Evolutionary conservation across 306 rosid genomes (phyloP), one percentile per base, ranked within the genome.

Genomic region (Medicago arabica): DNA sequence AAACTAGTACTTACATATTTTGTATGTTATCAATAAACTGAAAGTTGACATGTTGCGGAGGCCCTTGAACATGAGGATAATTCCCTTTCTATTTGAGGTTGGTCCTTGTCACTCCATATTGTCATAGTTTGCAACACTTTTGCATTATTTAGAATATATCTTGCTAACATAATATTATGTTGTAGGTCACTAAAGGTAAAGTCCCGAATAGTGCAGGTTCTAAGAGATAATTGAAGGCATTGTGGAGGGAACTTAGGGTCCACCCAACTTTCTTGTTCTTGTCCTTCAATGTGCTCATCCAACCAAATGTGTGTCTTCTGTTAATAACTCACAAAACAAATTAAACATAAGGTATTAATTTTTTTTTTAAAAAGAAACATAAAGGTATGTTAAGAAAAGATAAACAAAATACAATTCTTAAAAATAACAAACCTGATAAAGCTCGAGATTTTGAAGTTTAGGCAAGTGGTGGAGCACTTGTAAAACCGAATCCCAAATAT

Each of bases 131-230:
- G 18, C n/a, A 49, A 49, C 5, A 49, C 55, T 49, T 8, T n/a
- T 2, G 9, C 75, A 12, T 76, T 67, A 74, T 57, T 21, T 25
- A 57, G 14, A 25, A 67, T 17, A 68, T 67, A 77, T 77, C 8
- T 43, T 9, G 67, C 68, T 1, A 77, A 25, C 16, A 0, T 13
- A 31, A 67, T 2, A 7, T 67, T 54, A 75, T 2, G 2, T 0
- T 50, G n/a, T 3, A 3, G 1, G 7, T 62, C 40, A 0, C 0
- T 0, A 12, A 4, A 63, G 6, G 55, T 17, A 49, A 49, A 49
- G 3, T 19, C 5, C 12, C 21, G 11, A 14, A 62, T 5, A 17
- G 21, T 1, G n/a, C 60, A 75, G 2, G 57, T 36, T 19, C 8
- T 50, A 40, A 76, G 59, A 28, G 9, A 7, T 25, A 34, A 51